These are phyloP conservation scores for Mrakiaceae sp. DNA, from an alignment of 1,284 basidiomycete species.

Conservation along the genomic window DNA sequence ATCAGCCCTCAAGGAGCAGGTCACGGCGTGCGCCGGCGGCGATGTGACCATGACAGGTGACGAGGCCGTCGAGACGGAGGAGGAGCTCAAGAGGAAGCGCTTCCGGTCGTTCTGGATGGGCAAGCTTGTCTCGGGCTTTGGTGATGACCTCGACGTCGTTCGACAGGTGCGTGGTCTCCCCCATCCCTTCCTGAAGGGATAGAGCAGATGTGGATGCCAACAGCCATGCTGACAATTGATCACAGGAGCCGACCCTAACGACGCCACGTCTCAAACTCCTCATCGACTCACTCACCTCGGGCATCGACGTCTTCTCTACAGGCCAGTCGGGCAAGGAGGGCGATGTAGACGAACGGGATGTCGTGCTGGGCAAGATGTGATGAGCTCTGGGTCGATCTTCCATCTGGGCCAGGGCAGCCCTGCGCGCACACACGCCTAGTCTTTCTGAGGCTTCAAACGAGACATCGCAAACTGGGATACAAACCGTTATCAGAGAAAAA, in stretches of 20 bases:
- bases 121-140: conserved; percentile 33
- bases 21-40: not conserved
- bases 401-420: no score
- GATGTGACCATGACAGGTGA: not conserved
- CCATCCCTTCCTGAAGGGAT: not conserved
- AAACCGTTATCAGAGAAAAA: no score
- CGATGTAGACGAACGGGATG: conserved; percentile 11
- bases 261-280: conserved; percentile 30
- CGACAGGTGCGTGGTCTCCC: conserved; percentile 25
- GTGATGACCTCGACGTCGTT: conserved; percentile 31
- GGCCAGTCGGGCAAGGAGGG: not conserved
- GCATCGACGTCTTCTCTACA: conserved; percentile 29
- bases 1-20: no score
- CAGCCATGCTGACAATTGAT: not conserved
- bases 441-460: no score
- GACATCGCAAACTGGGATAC: no score
- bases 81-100: conserved; percentile 26
- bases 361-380: conserved; percentile 2
- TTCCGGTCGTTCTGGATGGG: conserved; percentile 35
- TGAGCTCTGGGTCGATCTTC: no score
- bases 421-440: no score
- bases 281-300: conserved; percentile 30
- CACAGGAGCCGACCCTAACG: conserved; percentile 28
- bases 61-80: conserved; percentile 16
- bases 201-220: not conserved